Evolutionary conservation across 2,329 filamentous ascomycete species (phyloP).

Genomic region (Helotiales sp.): DNA sequence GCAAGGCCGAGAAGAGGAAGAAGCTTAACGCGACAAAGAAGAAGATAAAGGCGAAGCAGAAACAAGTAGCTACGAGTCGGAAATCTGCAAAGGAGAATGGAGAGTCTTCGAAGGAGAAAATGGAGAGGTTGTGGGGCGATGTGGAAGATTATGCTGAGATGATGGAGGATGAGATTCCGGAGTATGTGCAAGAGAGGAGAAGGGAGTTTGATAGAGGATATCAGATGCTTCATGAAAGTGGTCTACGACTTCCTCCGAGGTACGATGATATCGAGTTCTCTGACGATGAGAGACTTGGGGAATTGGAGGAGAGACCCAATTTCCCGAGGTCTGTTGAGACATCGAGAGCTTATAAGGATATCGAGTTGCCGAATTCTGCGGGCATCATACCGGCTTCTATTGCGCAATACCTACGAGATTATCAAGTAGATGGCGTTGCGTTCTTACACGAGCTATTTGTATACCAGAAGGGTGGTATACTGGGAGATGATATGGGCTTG

Average conservation of each 20-base stretch:
- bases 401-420: conserved; percentile 87
- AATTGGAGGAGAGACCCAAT: conserved; percentile 67
- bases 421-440: conserved; percentile 81
- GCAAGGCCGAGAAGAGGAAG: conserved; percentile 54
- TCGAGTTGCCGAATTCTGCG: conserved; percentile 71
- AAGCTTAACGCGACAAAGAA: conserved; percentile 48
- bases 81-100: conserved; percentile 28
- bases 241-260: conserved; percentile 74
- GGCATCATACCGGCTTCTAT: conserved; percentile 86
- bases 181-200: conserved; percentile 71
- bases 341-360: conserved; percentile 70
- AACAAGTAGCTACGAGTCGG: conserved; percentile 34
- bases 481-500: conserved; percentile 94
- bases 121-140: conserved; percentile 30
- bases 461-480: conserved; percentile 84
- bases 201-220: conserved; percentile 65
- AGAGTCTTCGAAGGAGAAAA: conserved; percentile 25
- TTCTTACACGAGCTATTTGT: conserved; percentile 90
- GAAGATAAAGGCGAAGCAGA: conserved; percentile 44
- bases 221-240: conserved; percentile 61
- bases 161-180: conserved; percentile 53
- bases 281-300: conserved; percentile 62
- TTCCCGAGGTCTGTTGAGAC: conserved; percentile 64
- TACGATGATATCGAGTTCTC: conserved; percentile 77
- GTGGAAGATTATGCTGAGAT: conserved; percentile 30